These are phyloP conservation scores for Nannizzia gypsea DNA, from an alignment of 2,329 filamentous ascomycete species.

Conservation along the genomic window DNA sequence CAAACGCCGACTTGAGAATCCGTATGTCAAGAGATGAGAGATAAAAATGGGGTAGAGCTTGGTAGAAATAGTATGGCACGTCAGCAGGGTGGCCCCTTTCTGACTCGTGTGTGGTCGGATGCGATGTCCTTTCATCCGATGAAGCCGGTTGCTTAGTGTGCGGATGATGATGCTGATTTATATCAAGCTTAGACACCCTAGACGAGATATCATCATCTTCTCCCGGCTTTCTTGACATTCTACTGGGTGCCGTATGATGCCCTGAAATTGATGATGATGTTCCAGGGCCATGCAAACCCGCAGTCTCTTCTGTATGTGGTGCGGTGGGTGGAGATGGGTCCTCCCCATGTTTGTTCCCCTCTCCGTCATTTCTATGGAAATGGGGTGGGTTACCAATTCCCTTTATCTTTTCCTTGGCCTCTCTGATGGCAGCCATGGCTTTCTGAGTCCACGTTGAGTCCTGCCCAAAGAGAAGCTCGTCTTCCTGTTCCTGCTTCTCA, in stretches of 20 bases:
- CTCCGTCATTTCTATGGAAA: constrained; percentile 39
- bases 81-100: constrained; percentile 33
- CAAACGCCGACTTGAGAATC: constrained; percentile 81
- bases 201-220: constrained; percentile 10
- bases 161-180: neutral
- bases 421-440: constrained; percentile 57
- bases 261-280: constrained; percentile 13
- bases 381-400: constrained; percentile 56
- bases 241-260: neutral
- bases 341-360: constrained; percentile 15
- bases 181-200: constrained; percentile 11
- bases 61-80: constrained; percentile 69
- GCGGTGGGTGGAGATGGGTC: constrained; percentile 37
- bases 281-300: constrained; percentile 38
- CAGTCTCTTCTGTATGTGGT: constrained; percentile 34
- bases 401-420: constrained; percentile 62
- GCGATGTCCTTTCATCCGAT: neutral
- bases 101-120: neutral
- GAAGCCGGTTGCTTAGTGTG: neutral
- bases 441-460: constrained; percentile 50
- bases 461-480: constrained; percentile 83
- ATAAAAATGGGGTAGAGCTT: constrained; percentile 76
- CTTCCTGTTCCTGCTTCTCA: constrained; percentile 66
- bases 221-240: constrained; percentile 7
- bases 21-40: constrained; percentile 83